Evolutionary conservation across 805 yeast species (phyloP).

Genomic region (Schwanniomyces sp.): DNA sequence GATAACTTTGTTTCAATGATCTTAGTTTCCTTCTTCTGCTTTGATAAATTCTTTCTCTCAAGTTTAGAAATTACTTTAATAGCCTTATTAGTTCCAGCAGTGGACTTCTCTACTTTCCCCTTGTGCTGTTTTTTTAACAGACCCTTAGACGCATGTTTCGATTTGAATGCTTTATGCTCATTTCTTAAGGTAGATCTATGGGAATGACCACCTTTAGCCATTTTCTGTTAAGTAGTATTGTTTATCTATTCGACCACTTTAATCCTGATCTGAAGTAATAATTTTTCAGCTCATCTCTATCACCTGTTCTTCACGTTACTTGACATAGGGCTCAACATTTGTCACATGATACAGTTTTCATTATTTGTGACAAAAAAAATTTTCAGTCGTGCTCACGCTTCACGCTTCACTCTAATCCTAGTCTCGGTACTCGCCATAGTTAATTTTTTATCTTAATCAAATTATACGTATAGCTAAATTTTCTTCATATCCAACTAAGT

Average conservation of each 20-base stretch:
- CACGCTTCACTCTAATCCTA: not conserved
- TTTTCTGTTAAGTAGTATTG: not conserved
- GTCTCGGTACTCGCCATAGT: not conserved
- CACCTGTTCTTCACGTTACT: not conserved
- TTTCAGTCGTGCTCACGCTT: constrained; percentile 6
- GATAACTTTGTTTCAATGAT: constrained; percentile 56
- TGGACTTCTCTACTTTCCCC: constrained; percentile 80
- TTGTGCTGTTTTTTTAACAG: constrained; percentile 75
- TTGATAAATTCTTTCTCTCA: constrained; percentile 76
- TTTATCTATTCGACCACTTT: not conserved
- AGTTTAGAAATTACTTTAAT: constrained; percentile 42
- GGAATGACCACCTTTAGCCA: constrained; percentile 54
- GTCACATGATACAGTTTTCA: not conserved
- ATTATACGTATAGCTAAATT: not conserved
- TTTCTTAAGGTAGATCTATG: constrained; percentile 85
- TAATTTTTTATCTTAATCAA: not conserved
- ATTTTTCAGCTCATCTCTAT: not conserved
- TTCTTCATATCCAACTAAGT: constrained; percentile 2
- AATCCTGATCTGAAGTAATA: not conserved
- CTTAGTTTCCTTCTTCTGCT: constrained; percentile 75
- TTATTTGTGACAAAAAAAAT: constrained; percentile 6
- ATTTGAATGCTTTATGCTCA: constrained; percentile 86
- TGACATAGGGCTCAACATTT: not conserved
- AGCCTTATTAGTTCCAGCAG: constrained; percentile 32
- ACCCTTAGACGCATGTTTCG: constrained; percentile 88